A percentile compares a stretch with the other conserved stretches of the same genome.
These are phyloP conservation scores for Glonium stellatum DNA, from an alignment of 495 filamentous ascomycete species.

Conservation along the genomic window DNA sequence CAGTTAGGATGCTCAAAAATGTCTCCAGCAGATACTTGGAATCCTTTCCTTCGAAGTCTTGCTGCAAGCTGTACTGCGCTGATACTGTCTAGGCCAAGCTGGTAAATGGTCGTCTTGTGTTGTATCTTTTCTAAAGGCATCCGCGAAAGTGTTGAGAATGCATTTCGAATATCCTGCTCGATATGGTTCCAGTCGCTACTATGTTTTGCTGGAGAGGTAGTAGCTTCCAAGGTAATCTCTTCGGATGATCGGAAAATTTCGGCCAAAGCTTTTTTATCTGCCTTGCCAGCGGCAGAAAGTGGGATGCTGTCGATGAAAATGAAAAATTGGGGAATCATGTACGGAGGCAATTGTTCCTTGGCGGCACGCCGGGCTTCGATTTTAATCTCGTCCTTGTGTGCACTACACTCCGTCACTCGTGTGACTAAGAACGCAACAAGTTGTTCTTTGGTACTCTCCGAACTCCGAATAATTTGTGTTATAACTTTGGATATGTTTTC, in stretches of 20 bases:
- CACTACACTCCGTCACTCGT: background rate
- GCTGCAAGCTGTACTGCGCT: slow-evolving; percentile 40
- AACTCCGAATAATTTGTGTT: slow-evolving; percentile 18
- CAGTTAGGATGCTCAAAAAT: slow-evolving; percentile 59
- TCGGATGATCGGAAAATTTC: slow-evolving; percentile 26
- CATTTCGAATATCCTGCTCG: slow-evolving; percentile 47
- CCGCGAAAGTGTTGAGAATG: slow-evolving; percentile 50
- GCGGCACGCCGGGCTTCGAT: slow-evolving; percentile 6
- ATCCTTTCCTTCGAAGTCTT: slow-evolving; percentile 29
- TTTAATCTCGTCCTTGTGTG: slow-evolving; percentile 5
- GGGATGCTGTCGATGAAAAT: slow-evolving; percentile 23
- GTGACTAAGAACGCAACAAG: slow-evolving; percentile 26
- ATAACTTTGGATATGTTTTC: slow-evolving; percentile 17
- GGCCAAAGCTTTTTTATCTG: slow-evolving; percentile 34
- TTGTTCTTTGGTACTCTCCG: slow-evolving; percentile 17
- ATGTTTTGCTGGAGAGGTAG: background rate
- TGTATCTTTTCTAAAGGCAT: slow-evolving; percentile 19
- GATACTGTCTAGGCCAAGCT: slow-evolving; percentile 40
- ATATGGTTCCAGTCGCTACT: slow-evolving; percentile 42
- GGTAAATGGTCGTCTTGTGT: slow-evolving; percentile 36
- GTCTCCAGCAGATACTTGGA: slow-evolving; percentile 53
- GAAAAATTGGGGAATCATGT: slow-evolving; percentile 29
- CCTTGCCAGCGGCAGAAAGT: slow-evolving; percentile 36
- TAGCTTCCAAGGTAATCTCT: background rate
- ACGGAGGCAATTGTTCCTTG: slow-evolving; percentile 14